These are phyloP conservation scores for Athelia psychrophila DNA, from an alignment of 1,284 basidiomycete species.

Conservation along the genomic window DNA sequence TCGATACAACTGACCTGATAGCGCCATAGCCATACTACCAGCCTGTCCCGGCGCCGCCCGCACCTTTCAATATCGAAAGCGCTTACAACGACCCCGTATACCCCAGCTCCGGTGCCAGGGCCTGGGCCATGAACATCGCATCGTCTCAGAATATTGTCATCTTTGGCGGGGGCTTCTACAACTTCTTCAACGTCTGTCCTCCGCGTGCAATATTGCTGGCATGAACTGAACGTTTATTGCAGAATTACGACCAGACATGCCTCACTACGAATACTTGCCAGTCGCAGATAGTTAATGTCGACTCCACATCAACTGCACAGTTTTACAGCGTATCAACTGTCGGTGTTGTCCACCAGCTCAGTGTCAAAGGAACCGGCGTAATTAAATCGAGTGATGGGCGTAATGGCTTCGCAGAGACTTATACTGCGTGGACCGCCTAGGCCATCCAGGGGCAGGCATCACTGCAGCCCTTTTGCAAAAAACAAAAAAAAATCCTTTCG, in stretches of 20 bases:
- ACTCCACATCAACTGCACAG: constrained; percentile 46
- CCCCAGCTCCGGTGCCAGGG: constrained; percentile 30
- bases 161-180: constrained; percentile 69
- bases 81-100: constrained; percentile 56
- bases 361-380: constrained; percentile 28
- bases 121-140: constrained; percentile 61
- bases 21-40: constrained; percentile 59
- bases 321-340: constrained; percentile 67
- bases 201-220: neutral
- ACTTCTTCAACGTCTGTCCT: constrained; percentile 53
- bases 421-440: neutral
- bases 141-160: constrained; percentile 58
- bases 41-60: constrained; percentile 53
- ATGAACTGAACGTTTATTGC: constrained; percentile 16
- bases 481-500: too few species aligned
- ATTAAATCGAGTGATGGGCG: neutral
- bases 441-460: too few species aligned
- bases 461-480: too few species aligned
- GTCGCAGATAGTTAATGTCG: constrained; percentile 56
- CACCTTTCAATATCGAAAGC: constrained; percentile 49
- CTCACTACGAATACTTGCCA: constrained; percentile 51
- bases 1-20: neutral
- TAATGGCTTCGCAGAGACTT: neutral
- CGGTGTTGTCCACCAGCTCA: constrained; percentile 55
- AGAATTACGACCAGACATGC: constrained; percentile 56